Base-by-base conservation (phyloP, 1,284 basidiomycete species). In the Pyrrhoderma lamaoense region DNA sequence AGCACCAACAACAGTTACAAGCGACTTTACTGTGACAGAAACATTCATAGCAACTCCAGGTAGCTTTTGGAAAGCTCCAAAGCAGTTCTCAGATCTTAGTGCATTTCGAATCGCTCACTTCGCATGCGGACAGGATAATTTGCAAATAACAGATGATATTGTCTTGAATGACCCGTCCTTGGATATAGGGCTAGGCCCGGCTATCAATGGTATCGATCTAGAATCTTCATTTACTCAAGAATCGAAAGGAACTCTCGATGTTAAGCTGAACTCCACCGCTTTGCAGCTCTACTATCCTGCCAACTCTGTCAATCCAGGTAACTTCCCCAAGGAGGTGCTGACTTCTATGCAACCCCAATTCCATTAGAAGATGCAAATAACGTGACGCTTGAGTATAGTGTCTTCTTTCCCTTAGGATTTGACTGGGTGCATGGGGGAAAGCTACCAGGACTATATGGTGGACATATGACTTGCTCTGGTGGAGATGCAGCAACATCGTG, bases 371-470 rank as follows among this genome's bases (percentile, higher is more conserved):
- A 58, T 47, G 61, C 61, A 4, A 59, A 58, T 25, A 57, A 52
- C 34, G 57, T 57, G 8, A 59, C 58, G 9, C 50, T 64, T 42
- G 51, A 53, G 34, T 64, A 64, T 49, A 59, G 61, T 36, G 59
- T 64, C n/a, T 62, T 57, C 45, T 64, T 64, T 39, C 56, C 56
- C 14, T 14, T 50, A 3, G 53, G 56, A 25, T 64, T 63, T 25
- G 63, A 84, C 37, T 88, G 77, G 72, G 84, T 85, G 8, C 69
- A 73, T 48, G 85, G 73, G 9, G 85, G 84, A 8, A 87, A 89
- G 63, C 59, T 88, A 11, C 85, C 85, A 0, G 85, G 85, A 1
- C 57, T 88, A 22, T 86, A 83, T 59, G 85, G 85, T 0, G 85
- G 85, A 0, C 79, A 75, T 57, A 68, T 62, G 7, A 74, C 75